Base-by-base conservation (phyloP, 768 basidiomycete species). In the Boletus coccyginus region DNA sequence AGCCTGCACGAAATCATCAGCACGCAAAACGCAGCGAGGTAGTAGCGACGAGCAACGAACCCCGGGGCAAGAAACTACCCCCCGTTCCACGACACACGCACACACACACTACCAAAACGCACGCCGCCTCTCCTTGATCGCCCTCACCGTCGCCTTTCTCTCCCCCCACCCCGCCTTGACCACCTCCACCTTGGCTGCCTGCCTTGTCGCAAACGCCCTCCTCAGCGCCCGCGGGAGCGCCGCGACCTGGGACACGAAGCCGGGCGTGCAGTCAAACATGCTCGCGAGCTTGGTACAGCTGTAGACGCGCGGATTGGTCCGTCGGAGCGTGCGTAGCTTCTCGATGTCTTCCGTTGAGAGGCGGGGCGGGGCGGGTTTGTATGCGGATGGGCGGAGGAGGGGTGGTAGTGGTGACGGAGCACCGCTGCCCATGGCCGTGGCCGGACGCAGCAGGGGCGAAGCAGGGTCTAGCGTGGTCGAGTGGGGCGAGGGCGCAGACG, bases 251-350 rank as follows among this genome's bases (percentile, higher is more conserved):
- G 77, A 79, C 53, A 92, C 84, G 60, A 91, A 90, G 46, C 78
- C 74, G 44, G 81, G 77, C 10, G 88, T 85, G 75, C 88, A 89
- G 14, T 79, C 78, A 70, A 94, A 94, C 78, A 82, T 83, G 67
- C 81, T 79, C 31, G 92, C 90, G n/a, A 94, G 79, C 69, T 77
- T 80, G 55, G 73, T 72, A 43, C 86, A 79, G 53, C 85, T 87
- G 71, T 86, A 87, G 35, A 69, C 74, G 7, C 63, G 65, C 1
- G 89, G 90, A 66, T 90, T 73, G 52, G 74, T 73, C 48, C 67
- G 72, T 50, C 91, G 78, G 48, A 93, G 78, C 21, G 77, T 61
- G 38, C 80, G 79, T 46, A 93, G 82, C 62, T 82, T 76, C 41
- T 73, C 76, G 14, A 92, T 69, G 46, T 77, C 73, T 50, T 81